phyloP scores from a whole-genome alignment of 2,329 filamentous ascomycete genomes.

The Tetracladium maxilliforme region DNA sequence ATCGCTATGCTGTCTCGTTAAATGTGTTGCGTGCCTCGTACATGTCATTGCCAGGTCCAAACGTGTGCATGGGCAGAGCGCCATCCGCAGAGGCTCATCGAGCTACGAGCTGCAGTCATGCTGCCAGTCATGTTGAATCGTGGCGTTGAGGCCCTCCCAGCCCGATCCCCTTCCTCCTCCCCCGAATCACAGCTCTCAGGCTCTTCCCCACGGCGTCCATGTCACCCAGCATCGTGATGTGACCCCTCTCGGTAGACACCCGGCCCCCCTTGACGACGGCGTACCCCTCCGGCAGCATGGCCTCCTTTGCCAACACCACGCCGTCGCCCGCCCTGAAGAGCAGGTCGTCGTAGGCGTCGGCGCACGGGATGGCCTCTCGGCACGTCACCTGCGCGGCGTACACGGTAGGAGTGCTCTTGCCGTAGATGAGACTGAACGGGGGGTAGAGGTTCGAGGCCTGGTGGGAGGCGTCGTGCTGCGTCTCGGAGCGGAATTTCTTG shows the following conservation, averaged over 20 bases:
- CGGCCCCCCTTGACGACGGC: constrained; percentile 57
- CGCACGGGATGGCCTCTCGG: constrained; percentile 57
- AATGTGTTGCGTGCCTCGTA: too few species aligned
- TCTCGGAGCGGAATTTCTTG: constrained; percentile 62
- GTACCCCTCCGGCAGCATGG: constrained; percentile 76
- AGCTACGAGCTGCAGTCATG: not conserved
- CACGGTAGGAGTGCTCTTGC: constrained; percentile 75
- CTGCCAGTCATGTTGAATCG: not conserved
- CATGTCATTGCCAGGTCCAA: too few species aligned
- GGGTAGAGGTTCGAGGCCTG: constrained; percentile 61
- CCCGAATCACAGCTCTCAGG: constrained; percentile 51
- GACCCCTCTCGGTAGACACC: constrained; percentile 69
- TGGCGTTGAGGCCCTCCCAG: constrained; percentile 23
- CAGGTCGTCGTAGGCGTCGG: constrained; percentile 74
- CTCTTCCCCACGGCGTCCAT: constrained; percentile 66
- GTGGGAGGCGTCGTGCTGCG: constrained; percentile 44
- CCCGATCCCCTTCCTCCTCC: constrained; percentile 59
- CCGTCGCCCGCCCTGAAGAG: constrained; percentile 81
- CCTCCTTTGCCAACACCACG: constrained; percentile 71
- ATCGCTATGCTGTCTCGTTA: too few species aligned
- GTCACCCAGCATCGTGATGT: constrained; percentile 79
- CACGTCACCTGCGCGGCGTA: constrained; percentile 64
- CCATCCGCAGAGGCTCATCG: too few species aligned
- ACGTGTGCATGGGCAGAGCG: too few species aligned
- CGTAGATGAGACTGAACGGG: constrained; percentile 70